Conservation (phyloP, 352 stramenopile genomes). For the Globisporangium sylvaticum region DNA sequence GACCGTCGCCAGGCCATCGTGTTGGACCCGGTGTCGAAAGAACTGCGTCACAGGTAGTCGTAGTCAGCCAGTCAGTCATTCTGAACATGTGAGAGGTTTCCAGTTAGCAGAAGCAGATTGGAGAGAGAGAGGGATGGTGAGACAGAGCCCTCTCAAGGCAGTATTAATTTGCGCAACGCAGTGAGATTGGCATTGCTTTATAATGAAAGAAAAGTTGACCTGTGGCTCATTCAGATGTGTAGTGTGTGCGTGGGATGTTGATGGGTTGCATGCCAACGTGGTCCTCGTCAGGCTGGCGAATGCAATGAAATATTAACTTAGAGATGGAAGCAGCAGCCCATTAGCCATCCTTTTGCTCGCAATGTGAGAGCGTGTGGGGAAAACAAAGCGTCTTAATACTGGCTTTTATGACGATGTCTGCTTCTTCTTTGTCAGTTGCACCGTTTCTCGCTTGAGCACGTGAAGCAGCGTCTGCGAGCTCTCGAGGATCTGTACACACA, state of each 20-base stretch:
- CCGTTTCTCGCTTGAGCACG: conserved; percentile 92
- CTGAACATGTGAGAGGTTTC: not conserved
- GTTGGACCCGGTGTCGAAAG: conserved; percentile 54
- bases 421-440: conserved; percentile 95
- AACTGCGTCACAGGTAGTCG: conserved; percentile 54
- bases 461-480: conserved; percentile 93
- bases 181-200: not conserved
- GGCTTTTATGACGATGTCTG: conserved; percentile 70
- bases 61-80: not conserved
- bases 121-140: not conserved
- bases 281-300: not conserved
- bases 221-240: not conserved
- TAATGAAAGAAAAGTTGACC: not conserved
- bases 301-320: conserved; percentile 4
- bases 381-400: not conserved
- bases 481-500: conserved; percentile 78
- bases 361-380: not conserved
- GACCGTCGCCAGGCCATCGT: conserved; percentile 67
- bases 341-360: not conserved
- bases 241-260: not conserved
- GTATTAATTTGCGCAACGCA: not conserved
- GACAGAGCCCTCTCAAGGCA: not conserved
- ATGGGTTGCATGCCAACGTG: not conserved
- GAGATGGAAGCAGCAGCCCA: conserved; percentile 8
- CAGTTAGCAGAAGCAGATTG: not conserved